Evolutionary conservation across 2,329 filamentous ascomycete genomes (phyloP).

Genomic region (Aspergillus sp.): DNA sequence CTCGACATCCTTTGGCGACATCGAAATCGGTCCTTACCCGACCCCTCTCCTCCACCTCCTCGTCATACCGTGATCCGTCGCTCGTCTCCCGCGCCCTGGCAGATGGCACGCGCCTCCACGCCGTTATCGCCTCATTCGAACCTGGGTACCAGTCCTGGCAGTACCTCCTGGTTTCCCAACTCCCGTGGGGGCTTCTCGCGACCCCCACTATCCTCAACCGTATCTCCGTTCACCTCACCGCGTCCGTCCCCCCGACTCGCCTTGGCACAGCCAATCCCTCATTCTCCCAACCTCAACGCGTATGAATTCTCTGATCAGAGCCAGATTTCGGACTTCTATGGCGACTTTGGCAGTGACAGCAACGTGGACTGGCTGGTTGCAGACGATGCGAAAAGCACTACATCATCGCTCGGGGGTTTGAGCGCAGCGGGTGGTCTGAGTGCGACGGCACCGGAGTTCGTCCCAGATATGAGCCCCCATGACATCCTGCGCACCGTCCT

Average conservation of each 20-base stretch:
- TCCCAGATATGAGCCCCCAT: constrained; percentile 92
- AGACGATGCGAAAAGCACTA: constrained; percentile 78
- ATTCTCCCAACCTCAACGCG: constrained; percentile 89
- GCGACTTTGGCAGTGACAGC: constrained; percentile 80
- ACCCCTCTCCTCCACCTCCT: constrained; percentile 78
- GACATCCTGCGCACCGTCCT: constrained; percentile 96
- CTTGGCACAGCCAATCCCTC: constrained; percentile 88
- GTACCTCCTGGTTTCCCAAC: constrained; percentile 72
- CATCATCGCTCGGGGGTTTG: constrained; percentile 73
- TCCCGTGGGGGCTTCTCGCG: constrained; percentile 74
- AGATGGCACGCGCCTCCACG: constrained; percentile 70
- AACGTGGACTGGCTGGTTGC: constrained; percentile 95
- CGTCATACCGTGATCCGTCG: constrained; percentile 87
- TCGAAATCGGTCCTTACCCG: constrained; percentile 42
- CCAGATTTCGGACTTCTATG: constrained; percentile 80
- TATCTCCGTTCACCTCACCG: constrained; percentile 90
- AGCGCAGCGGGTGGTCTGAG: constrained; percentile 68
- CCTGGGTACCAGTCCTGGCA: constrained; percentile 72
- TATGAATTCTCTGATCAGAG: constrained; percentile 91
- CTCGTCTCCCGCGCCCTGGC: constrained; percentile 91
- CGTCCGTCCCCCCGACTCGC: constrained; percentile 88
- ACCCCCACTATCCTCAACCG: constrained; percentile 71
- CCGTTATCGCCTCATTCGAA: constrained; percentile 81
- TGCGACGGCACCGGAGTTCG: constrained; percentile 78
- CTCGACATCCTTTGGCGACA: constrained; percentile 80